phyloP scores from a whole-genome alignment of 169 alveolate species.

The Plasmodium fragile region DNA sequence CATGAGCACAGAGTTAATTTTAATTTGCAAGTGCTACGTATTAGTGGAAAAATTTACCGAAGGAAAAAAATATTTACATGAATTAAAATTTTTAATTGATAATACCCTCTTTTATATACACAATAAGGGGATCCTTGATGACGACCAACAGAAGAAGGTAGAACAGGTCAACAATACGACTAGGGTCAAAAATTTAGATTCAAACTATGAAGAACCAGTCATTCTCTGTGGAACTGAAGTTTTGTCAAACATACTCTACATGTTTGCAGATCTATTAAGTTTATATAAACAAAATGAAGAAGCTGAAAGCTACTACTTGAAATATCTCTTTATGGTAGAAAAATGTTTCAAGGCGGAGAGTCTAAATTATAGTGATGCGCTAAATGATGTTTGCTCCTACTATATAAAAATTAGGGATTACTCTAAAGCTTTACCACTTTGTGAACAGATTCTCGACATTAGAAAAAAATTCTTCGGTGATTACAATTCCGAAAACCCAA shows the following conservation, averaged over 20 bases:
- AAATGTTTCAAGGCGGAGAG: constrained; percentile 51
- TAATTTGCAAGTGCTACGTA: constrained; percentile 88
- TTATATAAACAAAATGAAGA: constrained; percentile 78
- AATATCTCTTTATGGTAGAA: constrained; percentile 50
- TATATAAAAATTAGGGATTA: constrained; percentile 81
- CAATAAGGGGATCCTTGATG: constrained; percentile 64
- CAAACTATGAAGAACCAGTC: constrained; percentile 76
- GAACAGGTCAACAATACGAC: not conserved
- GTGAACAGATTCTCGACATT: constrained; percentile 80
- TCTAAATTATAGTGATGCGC: constrained; percentile 80
- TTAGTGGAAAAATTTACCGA: constrained; percentile 82
- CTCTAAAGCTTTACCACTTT: constrained; percentile 81
- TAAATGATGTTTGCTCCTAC: constrained; percentile 82
- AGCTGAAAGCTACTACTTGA: constrained; percentile 76
- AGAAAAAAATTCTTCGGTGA: constrained; percentile 84
- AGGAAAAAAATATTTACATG: constrained; percentile 85
- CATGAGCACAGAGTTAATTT: constrained; percentile 89
- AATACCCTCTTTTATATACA: constrained; percentile 83
- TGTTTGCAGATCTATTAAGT: constrained; percentile 78
- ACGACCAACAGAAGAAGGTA: constrained; percentile 18
- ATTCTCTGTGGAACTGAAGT: constrained; percentile 80
- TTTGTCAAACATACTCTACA: constrained; percentile 78
- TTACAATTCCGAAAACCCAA: constrained; percentile 81
- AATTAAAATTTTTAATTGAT: constrained; percentile 87
- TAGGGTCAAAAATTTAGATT: constrained; percentile 18